Conservation (phyloP, 352 stramenopile species). For the Blastocystis sp. region DNA sequence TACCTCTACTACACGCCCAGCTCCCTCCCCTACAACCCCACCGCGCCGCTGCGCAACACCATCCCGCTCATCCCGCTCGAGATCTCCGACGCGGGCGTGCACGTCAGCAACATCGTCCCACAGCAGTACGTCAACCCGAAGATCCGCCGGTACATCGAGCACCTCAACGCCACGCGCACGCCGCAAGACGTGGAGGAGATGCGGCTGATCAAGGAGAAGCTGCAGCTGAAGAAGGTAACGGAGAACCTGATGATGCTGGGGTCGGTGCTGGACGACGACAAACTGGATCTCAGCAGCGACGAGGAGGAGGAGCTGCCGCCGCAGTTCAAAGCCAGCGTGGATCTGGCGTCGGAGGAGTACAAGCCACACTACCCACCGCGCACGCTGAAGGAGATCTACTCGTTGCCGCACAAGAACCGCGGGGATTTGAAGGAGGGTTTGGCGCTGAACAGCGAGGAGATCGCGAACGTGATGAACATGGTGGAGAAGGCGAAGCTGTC, state of each 20-base stretch:
- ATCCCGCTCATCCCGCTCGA: slow-evolving; percentile 43
- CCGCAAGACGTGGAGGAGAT: slow-evolving; percentile 17
- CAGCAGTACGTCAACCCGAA: slow-evolving; percentile 39
- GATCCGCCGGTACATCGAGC: slow-evolving; percentile 13
- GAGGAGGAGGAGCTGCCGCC: neutral
- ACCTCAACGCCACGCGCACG: slow-evolving; percentile 1
- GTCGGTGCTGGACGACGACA: slow-evolving; percentile 48
- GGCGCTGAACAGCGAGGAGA: neutral
- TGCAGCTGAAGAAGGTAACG: slow-evolving; percentile 4
- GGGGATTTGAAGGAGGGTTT: slow-evolving; percentile 60
- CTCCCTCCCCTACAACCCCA: slow-evolving; percentile 49
- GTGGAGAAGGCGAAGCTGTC: slow-evolving; percentile 14
- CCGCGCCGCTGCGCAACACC: slow-evolving; percentile 44
- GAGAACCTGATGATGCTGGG: slow-evolving; percentile 64
- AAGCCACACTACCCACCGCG: slow-evolving; percentile 44
- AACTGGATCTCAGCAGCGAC: slow-evolving; percentile 11
- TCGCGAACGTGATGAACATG: slow-evolving; percentile 10
- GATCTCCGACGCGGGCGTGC: slow-evolving; percentile 9
- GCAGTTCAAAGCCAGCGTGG: slow-evolving; percentile 2
- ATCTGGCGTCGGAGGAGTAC: slow-evolving; percentile 24
- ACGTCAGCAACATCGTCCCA: slow-evolving; percentile 42
- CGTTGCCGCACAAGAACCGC: slow-evolving; percentile 65
- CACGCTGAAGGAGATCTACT: slow-evolving; percentile 59
- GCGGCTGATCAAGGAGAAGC: slow-evolving; percentile 12
- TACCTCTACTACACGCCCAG: slow-evolving; percentile 57